A percentile compares a stretch with the other conserved stretches of the same genome.
These are phyloP conservation scores for Epichloe brachyelytri DNA, from an alignment of 2,329 filamentous ascomycete genomes.

Conservation along the genomic window DNA sequence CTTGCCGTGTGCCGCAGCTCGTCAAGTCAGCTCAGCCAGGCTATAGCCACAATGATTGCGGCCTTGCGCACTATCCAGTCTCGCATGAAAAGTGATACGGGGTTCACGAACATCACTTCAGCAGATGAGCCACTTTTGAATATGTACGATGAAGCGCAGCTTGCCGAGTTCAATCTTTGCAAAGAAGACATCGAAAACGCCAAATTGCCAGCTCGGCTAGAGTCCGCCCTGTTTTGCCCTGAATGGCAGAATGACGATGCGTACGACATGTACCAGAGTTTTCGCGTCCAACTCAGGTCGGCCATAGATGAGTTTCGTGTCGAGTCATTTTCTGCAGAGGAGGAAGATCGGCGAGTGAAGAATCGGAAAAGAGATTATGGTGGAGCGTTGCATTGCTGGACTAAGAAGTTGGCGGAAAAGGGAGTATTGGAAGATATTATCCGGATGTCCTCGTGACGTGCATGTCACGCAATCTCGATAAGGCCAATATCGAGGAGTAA, in stretches of 20 bases:
- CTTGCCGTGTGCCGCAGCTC: slow-evolving; percentile 62
- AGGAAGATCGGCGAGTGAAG: slow-evolving; percentile 38
- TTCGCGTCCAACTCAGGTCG: slow-evolving; percentile 27
- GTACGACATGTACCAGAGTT: slow-evolving; percentile 22
- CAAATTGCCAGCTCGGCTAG: slow-evolving; percentile 8
- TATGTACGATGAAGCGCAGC: slow-evolving; percentile 10
- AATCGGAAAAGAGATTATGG: slow-evolving; percentile 55
- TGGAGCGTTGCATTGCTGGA: slow-evolving; percentile 54
- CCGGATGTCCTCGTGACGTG: slow-evolving; percentile 10
- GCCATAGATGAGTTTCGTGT: slow-evolving; percentile 33
- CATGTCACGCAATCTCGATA: too few relatives aligned
- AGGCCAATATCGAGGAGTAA: neutral
- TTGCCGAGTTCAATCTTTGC: slow-evolving; percentile 20
- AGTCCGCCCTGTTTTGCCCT: slow-evolving; percentile 7
- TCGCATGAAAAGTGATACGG: slow-evolving; percentile 12
- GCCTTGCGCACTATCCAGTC: slow-evolving; percentile 25
- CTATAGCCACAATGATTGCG: slow-evolving; percentile 30
- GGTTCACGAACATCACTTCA: slow-evolving; percentile 13
- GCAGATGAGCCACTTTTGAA: slow-evolving; percentile 13
- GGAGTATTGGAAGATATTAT: slow-evolving; percentile 39
- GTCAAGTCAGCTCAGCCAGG: slow-evolving; percentile 33
- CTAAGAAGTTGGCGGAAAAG: slow-evolving; percentile 55
- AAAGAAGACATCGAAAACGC: slow-evolving; percentile 13
- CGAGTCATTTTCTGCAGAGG: slow-evolving; percentile 31
- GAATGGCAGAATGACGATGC: slow-evolving; percentile 13